Evolutionary conservation across 345 rosid genomes (phyloP), one percentile per base, ranked within the genome.

Genomic region (Citrus glauca): DNA sequence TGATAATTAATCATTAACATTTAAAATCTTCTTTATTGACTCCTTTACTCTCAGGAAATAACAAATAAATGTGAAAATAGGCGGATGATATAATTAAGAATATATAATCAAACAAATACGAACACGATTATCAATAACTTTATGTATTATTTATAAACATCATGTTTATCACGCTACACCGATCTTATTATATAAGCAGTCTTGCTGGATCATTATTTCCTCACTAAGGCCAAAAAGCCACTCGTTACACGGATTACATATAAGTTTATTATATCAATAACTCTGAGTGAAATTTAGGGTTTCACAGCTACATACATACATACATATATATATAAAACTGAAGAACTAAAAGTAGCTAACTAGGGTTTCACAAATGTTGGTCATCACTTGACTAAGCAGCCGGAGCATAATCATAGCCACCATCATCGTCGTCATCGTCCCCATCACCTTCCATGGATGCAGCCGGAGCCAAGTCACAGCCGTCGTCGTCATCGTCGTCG

Each of bases 321-420:
- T 2, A 30, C 32, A 30, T 2, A 33, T 6, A 35, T 6, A 35
- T 35, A 66, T 17, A 28, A 20, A 66, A 35, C 59, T 45, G 4
- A 45, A 45, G 2, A 45, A 45, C 50, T 11, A 13, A 45, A 45
- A 45, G 17, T 45, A 45, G 50, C 50, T 71, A 71, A 62, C 27
- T 50, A 50, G 79, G 79, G 60, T 56, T 76, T 55, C 1, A 9
- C 45, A 38, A 13, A 38, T 25, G 19, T 50, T 45, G 65, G 72
- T 33, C 19, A 5, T 24, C 5, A 14, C 24, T 79, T 40, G 50
- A 16, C 19, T 53, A 84, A 76, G 87, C 82, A 1, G 87, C 84
- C 0, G 87, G 82, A 73, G 87, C 82, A 79, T 72, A 84, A 59
- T 84, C 84, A 33, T 73, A 68, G 22, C 65, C 78, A 8, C 79